A percentile compares a stretch with the other conserved stretches of the same genome.
Evolutionary conservation across 345 rosid genomes (phyloP).

Genomic region (Salix exigua): DNA sequence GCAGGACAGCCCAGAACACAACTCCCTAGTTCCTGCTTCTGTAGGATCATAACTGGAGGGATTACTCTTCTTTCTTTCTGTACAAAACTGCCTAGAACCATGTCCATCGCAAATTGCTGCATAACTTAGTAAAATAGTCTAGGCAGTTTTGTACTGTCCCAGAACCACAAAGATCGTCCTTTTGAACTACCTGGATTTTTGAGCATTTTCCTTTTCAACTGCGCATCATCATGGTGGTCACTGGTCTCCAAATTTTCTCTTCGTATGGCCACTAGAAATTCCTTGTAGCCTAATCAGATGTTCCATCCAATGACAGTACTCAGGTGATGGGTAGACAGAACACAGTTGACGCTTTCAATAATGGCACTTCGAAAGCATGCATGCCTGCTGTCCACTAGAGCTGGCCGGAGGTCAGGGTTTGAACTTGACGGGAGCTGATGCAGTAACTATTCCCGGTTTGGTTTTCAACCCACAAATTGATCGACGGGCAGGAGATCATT

Average conservation of each 20-base stretch:
- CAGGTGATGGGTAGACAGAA: slow-evolving; percentile 85
- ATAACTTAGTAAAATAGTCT: background rate
- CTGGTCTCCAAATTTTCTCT: background rate
- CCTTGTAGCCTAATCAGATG: background rate
- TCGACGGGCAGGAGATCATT: slow-evolving; percentile 91
- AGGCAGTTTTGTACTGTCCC: background rate
- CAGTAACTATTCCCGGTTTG: slow-evolving; percentile 85
- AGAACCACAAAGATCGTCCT: background rate
- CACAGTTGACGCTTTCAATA: slow-evolving; percentile 84
- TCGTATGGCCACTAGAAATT: background rate
- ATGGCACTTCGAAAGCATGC: slow-evolving; percentile 83
- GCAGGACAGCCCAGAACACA: too few relatives aligned
- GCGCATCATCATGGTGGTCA: background rate
- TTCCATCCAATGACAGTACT: slow-evolving; percentile 44
- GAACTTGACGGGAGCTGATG: slow-evolving; percentile 90
- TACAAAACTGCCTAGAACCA: too few relatives aligned
- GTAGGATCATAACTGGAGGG: background rate
- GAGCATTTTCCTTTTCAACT: background rate
- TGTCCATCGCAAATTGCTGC: background rate
- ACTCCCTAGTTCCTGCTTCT: too few relatives aligned
- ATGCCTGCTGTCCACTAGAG: slow-evolving; percentile 79
- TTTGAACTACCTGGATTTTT: background rate
- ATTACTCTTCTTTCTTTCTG: background rate
- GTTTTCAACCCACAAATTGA: slow-evolving; percentile 98
- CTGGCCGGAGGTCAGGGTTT: slow-evolving; percentile 99